Evolutionary conservation across 2,329 filamentous ascomycete genomes (phyloP), one percentile per base, ranked within the genome.

Genomic region (Rhynchosporium agropyri): DNA sequence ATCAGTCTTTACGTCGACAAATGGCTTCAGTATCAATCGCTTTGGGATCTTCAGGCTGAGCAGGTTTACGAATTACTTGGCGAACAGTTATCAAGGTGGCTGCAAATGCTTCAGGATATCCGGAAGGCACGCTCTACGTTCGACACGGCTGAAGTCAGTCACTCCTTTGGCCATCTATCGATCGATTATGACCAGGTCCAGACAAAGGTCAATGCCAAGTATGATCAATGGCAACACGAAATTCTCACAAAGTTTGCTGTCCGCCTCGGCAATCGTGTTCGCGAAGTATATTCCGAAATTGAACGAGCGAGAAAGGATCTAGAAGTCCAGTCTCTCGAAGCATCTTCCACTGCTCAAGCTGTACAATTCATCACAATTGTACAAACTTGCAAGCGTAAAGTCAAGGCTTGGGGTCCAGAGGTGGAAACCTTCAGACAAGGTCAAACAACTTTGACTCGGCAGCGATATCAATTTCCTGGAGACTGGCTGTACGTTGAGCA

Each of bases 141-240:
- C 72, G 95, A 99, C 74, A 99, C 94, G 1, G 96, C 94, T 8
- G 95, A 97, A 74, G 91, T 96, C 68, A 95, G 89, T 76, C 89
- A 91, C 45, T 90, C 89, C 0, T 99, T 99, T 74, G 95, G 95
- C 4, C 94, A 96, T 76, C 87, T 98, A 60, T 92, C 90, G 3
- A 92, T 99, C 72, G 94, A 99, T 75, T 99, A 99, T 73, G 95
- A 98, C 72, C 96, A 99, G 76, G 95, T 99, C 0, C 96, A 99
- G 77, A 92, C 94, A 62, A 97, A 97, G 77, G 95, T 99, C 76
- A 99, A 98, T 72, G 92, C 92, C 71, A 99, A 98, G 76, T 99
- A 99, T 74, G 96, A 99, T 74, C 94, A 98, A 76, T 99, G 96
- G 95, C 95, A 99, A 76, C 92, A 97, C 71, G 95, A 99, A 69